Conservation (phyloP, 1,284 basidiomycete genomes). For the Melampsora americana region DNA sequence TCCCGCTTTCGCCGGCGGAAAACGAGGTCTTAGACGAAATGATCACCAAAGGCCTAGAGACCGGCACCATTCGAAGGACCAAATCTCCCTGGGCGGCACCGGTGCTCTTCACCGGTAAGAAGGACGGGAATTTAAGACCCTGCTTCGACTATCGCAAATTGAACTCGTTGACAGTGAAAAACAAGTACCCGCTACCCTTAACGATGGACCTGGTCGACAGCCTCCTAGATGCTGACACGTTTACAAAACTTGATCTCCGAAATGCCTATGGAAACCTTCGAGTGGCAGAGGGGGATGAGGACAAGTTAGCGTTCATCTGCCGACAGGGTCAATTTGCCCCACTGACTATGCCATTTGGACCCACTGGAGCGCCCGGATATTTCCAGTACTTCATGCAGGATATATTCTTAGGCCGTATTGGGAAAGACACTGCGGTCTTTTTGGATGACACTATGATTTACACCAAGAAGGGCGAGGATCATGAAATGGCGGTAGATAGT, state of each 20-base stretch:
- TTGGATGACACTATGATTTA: too few relatives aligned
- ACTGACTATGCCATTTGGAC: constrained; percentile 45
- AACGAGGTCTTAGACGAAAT: not conserved
- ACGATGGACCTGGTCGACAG: not conserved
- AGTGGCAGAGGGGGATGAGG: not conserved
- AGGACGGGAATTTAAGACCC: too few relatives aligned
- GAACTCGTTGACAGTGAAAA: not conserved
- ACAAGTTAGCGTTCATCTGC: not conserved
- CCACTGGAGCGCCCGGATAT: constrained; percentile 37
- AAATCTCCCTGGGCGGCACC: not conserved
- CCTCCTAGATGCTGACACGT: not conserved
- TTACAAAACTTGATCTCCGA: not conserved
- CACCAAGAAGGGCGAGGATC: too few relatives aligned
- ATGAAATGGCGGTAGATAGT: too few relatives aligned
- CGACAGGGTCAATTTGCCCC: not conserved
- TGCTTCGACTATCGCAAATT: not conserved
- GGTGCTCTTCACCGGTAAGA: not conserved
- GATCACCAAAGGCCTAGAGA: not conserved
- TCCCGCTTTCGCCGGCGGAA: not conserved
- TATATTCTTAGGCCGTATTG: not conserved
- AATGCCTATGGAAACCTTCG: not conserved
- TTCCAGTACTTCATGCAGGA: constrained; percentile 45
- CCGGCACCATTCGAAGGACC: not conserved
- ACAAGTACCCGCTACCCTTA: constrained; percentile 1
- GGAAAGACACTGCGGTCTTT: not conserved